Base-by-base conservation (phyloP, 148 eudicot genomes). In the Euryodendron excelsum region DNA sequence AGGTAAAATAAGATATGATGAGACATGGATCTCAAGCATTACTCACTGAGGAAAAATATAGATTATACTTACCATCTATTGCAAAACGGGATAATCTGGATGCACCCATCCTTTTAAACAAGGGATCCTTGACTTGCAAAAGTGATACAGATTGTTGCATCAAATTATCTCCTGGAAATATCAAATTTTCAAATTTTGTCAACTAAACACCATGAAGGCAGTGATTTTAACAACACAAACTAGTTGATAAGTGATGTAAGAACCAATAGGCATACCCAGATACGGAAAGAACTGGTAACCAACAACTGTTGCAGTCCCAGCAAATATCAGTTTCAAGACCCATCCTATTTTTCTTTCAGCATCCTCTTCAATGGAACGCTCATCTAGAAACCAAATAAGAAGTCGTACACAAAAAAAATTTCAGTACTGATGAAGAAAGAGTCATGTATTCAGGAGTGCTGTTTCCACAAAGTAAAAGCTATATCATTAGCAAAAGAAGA, bases 51-150 rank as follows among this genome's bases (percentile, higher is more conserved):
- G 50, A 53, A 21, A 23, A 48, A 60, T 55, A 76, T 59, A 70
- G 65, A 71, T 48, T 17, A 44, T 55, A 76, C 34, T 80, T 90
- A 95, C 99, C 97, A 81, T 93, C 93, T 37, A 82, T 82, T 27
- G 99, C 97, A 55, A 91, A 91, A 73, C 97, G 98, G 23, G 97
- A 87, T 81, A 96, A 79, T 85, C 99, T 86, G 74, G 98, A 96
- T 73, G 99, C 99, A 81, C 99, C 99, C 91, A 96, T 92, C 84
- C 99, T 86, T 82, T 96, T 93, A 68, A 91, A 96, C 82, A 93
- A 83, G 48, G 97, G 98, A 90, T 96, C 99, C 84, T 96, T 96
- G 31, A 90, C 99, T 69, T 87, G 90, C 86, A 96, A 80, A 83
- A 96, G 97, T 53, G 90, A 85, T 60, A 96, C 92, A 44, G 99